phyloP scores from a whole-genome alignment of 148 eudicot species.

The Rhododendron molle region DNA sequence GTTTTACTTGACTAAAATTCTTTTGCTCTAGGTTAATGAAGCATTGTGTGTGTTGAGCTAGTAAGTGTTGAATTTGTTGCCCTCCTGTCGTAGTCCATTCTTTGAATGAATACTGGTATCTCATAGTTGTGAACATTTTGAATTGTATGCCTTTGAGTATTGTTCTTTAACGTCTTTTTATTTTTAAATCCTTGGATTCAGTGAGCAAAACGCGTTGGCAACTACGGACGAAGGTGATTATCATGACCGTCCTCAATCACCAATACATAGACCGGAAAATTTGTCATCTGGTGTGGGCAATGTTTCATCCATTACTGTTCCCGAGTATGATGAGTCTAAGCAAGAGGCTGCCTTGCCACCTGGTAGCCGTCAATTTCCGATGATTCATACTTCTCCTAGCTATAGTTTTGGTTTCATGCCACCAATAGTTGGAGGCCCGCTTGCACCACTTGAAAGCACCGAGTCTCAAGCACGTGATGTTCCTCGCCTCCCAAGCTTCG shows the following conservation, averaged over 20 bases:
- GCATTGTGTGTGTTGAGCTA: neutral
- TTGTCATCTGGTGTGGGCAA: conserved; percentile 36
- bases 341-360: conserved; percentile 34
- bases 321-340: conserved; percentile 50
- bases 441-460: conserved; percentile 54
- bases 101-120: neutral
- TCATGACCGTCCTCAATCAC: conserved; percentile 39
- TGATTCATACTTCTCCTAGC: conserved; percentile 42
- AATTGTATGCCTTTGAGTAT: neutral
- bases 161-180: neutral
- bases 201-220: conserved; percentile 39
- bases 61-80: neutral
- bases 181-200: conserved; percentile 17
- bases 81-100: neutral
- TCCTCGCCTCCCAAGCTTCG: conserved; percentile 55
- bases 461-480: conserved; percentile 59
- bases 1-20: neutral
- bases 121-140: neutral
- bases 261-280: conserved; percentile 34
- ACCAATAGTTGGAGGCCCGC: conserved; percentile 44
- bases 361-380: conserved; percentile 41
- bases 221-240: conserved; percentile 48
- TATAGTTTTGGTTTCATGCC: conserved; percentile 60
- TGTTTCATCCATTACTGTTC: conserved; percentile 35
- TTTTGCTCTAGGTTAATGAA: neutral